phyloP scores from a whole-genome alignment of 345 rosid genomes.

The Eutrema yunnanense region DNA sequence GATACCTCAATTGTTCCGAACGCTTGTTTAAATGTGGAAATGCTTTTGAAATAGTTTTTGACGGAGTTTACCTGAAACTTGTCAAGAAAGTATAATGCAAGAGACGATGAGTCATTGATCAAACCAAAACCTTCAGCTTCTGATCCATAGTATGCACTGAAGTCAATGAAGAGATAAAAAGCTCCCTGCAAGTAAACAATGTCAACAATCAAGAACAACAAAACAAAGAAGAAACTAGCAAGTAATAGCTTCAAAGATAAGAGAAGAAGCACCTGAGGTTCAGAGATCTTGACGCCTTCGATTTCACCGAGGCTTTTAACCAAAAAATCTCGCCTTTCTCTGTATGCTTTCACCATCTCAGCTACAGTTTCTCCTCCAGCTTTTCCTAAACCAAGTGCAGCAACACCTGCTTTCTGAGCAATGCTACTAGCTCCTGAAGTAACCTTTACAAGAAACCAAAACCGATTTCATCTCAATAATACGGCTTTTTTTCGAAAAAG shows the following conservation, averaged over 20 bases:
- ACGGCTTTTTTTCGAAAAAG: background rate
- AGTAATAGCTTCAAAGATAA: background rate
- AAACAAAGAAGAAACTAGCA: background rate
- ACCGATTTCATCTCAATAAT: background rate
- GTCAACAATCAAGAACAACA: background rate
- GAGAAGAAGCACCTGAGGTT: conserved; percentile 63
- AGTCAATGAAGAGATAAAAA: conserved; percentile 80
- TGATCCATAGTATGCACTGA: conserved; percentile 76
- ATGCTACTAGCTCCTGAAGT: conserved; percentile 94
- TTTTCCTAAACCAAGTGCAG: conserved; percentile 87
- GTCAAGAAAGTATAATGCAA: conserved; percentile 57
- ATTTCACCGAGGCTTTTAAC: conserved; percentile 66
- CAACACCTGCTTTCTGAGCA: conserved; percentile 87
- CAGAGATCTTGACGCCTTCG: conserved; percentile 76
- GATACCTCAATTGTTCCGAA: no score
- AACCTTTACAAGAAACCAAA: conserved; percentile 32
- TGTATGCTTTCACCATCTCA: conserved; percentile 80
- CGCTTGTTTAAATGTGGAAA: background rate
- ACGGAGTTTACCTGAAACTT: conserved; percentile 28
- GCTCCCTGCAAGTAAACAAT: conserved; percentile 67
- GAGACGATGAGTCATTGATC: conserved; percentile 57
- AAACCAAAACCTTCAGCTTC: conserved; percentile 74
- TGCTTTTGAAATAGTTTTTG: background rate
- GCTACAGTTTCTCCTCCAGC: conserved; percentile 90
- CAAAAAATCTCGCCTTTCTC: conserved; percentile 89